phyloP scores from a whole-genome alignment of 441 rosid genomes.

The Isatis lusitanica region DNA sequence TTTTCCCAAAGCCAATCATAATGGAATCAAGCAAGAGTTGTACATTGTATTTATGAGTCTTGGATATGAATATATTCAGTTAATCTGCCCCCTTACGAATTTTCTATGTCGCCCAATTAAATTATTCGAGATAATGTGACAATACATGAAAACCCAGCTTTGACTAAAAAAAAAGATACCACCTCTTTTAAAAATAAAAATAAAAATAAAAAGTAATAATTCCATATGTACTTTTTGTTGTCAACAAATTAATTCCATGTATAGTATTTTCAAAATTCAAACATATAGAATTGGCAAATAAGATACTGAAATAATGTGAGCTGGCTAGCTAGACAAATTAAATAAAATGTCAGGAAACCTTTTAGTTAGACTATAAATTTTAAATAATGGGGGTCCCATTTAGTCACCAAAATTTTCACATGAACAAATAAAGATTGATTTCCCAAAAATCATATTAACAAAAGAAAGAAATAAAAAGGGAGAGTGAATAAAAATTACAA shows the following conservation, averaged over 20 bases:
- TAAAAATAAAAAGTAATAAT: too few relatives aligned
- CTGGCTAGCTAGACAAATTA: constrained; percentile 1
- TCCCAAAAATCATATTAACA: neutral
- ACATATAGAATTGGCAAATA: neutral
- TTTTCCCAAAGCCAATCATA: constrained; percentile 9
- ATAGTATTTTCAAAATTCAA: neutral
- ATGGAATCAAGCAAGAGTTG: constrained; percentile 21
- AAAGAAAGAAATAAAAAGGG: neutral
- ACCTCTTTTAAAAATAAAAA: too few relatives aligned
- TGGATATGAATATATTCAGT: constrained; percentile 27
- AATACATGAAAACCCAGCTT: constrained; percentile 17
- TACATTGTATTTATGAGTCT: constrained; percentile 25
- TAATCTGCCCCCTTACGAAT: constrained; percentile 24
- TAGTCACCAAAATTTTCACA: neutral
- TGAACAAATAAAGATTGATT: neutral
- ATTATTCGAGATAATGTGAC: constrained; percentile 33
- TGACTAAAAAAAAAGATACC: neutral
- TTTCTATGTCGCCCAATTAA: constrained; percentile 19
- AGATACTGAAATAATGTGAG: constrained; percentile 7
- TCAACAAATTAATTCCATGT: neutral
- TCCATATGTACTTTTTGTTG: too few relatives aligned
- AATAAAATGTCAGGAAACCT: constrained; percentile 9
- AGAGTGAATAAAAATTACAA: neutral
- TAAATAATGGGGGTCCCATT: constrained; percentile 15
- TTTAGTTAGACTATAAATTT: constrained; percentile 1